phyloP scores from a whole-genome alignment of 2,329 filamentous ascomycete species.

The Grosmannia penicillata region DNA sequence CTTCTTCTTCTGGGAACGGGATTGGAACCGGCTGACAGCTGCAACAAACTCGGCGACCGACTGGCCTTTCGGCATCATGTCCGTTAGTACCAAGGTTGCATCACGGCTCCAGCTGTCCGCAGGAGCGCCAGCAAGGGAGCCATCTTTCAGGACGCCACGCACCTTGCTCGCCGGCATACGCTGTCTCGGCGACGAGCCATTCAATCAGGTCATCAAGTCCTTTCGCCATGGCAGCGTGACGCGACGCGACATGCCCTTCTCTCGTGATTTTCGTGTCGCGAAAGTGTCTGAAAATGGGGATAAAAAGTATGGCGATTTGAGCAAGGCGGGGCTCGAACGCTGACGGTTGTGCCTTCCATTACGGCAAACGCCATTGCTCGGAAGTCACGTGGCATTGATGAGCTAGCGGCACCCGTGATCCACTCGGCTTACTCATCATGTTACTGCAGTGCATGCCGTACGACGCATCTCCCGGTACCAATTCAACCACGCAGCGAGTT shows the following conservation, averaged over 20 bases:
- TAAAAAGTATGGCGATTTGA: slow-evolving; percentile 1
- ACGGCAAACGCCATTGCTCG: too few relatives aligned
- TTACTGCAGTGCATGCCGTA: too few relatives aligned
- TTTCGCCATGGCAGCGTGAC: slow-evolving; percentile 16
- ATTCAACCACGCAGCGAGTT: too few relatives aligned
- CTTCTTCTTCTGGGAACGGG: neutral
- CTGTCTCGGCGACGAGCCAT: slow-evolving; percentile 27
- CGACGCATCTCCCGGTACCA: too few relatives aligned
- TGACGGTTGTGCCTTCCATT: slow-evolving; percentile 1
- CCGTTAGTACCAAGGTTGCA: too few relatives aligned
- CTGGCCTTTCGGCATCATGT: slow-evolving; percentile 9
- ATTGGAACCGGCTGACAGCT: slow-evolving; percentile 9
- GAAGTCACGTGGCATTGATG: too few relatives aligned
- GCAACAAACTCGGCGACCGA: slow-evolving; percentile 11
- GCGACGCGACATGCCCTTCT: slow-evolving; percentile 1
- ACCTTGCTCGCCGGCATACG: slow-evolving; percentile 27
- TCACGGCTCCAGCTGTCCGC: too few relatives aligned
- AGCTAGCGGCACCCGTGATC: too few relatives aligned
- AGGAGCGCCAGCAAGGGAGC: too few relatives aligned
- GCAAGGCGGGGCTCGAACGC: slow-evolving; percentile 11
- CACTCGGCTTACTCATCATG: too few relatives aligned
- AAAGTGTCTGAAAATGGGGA: neutral
- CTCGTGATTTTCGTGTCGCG: neutral
- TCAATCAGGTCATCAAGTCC: slow-evolving; percentile 30
- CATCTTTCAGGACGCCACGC: too few relatives aligned